phyloP scores from a whole-genome alignment of 2,329 filamentous ascomycete species.

The Scytalidium lignicola region DNA sequence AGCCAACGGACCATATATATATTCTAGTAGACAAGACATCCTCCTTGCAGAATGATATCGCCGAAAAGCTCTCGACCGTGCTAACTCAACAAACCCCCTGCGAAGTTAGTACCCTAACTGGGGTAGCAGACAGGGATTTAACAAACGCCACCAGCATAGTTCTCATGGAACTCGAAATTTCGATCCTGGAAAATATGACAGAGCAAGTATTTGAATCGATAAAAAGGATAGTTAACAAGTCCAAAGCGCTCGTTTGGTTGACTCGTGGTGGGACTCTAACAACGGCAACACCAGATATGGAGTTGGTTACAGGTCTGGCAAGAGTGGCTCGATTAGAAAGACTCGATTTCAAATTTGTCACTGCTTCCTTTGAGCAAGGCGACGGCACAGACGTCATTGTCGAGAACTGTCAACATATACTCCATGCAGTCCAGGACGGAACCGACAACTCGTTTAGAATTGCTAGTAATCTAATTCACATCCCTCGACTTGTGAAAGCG shows the following conservation, averaged over 20 bases:
- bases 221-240: not conserved
- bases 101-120: not conserved
- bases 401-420: not conserved
- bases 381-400: not conserved
- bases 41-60: not conserved
- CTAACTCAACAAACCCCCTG: not conserved
- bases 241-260: constrained; percentile 1
- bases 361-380: not conserved
- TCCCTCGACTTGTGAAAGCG: not conserved
- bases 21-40: not conserved
- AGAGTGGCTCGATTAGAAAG: not conserved
- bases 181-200: not conserved
- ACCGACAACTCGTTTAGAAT: not conserved
- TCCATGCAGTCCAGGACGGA: not conserved
- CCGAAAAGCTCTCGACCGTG: not conserved
- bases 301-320: not conserved
- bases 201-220: not conserved
- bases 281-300: not conserved
- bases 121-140: not conserved
- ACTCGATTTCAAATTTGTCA: not conserved
- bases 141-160: not conserved
- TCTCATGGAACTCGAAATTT: not conserved
- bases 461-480: not conserved
- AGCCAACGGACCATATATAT: not conserved
- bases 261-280: not conserved